A percentile compares a stretch with the other conserved stretches of the same genome.
phyloP scores from a whole-genome alignment of 2,329 filamentous ascomycete genomes.

The Rachicladosporium sp. region DNA sequence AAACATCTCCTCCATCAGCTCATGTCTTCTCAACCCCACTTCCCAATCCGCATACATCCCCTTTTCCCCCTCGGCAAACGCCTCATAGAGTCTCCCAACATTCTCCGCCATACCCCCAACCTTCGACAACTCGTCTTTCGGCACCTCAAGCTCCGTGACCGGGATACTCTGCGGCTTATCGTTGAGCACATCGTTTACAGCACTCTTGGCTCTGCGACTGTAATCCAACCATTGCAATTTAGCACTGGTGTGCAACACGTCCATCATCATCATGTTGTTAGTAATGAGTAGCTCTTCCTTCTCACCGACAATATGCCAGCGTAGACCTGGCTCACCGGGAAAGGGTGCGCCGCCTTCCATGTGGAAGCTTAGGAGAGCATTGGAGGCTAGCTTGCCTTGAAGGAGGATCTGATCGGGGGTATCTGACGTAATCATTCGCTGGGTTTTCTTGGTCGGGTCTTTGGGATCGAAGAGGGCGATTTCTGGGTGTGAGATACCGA shows the following conservation, averaged over 20 bases:
- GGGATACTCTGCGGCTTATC: background rate
- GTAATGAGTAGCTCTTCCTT: slow-evolving; percentile 29
- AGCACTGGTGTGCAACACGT: slow-evolving; percentile 3
- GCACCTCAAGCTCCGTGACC: background rate
- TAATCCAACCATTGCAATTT: slow-evolving; percentile 3
- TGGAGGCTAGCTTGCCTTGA: slow-evolving; percentile 27
- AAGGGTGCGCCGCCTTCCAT: slow-evolving; percentile 40
- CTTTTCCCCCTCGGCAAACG: slow-evolving; percentile 1
- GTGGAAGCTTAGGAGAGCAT: slow-evolving; percentile 33
- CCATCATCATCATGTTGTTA: background rate
- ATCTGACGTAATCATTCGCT: slow-evolving; percentile 17
- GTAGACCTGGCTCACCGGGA: slow-evolving; percentile 32
- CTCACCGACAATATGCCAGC: slow-evolving; percentile 40
- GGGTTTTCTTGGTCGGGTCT: slow-evolving; percentile 22
- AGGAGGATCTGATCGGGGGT: slow-evolving; percentile 35
- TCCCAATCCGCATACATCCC: slow-evolving; percentile 2
- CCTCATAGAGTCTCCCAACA: slow-evolving; percentile 4
- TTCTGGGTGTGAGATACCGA: slow-evolving; percentile 35
- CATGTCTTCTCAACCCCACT: slow-evolving; percentile 3
- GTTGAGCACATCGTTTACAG: too few relatives aligned
- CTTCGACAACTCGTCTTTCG: background rate
- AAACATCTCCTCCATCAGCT: slow-evolving; percentile 1
- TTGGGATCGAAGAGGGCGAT: slow-evolving; percentile 24
- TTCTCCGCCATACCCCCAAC: background rate
- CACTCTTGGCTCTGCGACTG: background rate